Base-by-base conservation (phyloP, 495 filamentous ascomycete species). In the Sabuloglossum arenarium region DNA sequence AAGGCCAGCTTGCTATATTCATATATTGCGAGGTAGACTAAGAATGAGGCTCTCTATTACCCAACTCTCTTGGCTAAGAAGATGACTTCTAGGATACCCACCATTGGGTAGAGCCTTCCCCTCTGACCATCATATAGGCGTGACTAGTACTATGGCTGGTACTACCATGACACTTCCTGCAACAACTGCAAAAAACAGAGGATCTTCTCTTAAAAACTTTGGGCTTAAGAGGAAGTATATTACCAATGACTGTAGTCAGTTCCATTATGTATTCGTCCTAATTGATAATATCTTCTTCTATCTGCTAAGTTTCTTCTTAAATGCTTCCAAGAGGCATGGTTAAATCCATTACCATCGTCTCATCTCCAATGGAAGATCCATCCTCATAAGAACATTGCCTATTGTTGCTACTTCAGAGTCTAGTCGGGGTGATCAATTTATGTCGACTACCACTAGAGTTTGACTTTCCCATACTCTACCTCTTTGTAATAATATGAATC, bases 221-320 rank as follows among this genome's bases (percentile, higher is more conserved):
- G 24, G 67, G 62, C 46, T 65, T 63, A 31, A 53, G 19, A 11
- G 61, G 58, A 29, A 66, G 55, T 53, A 82, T 86, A 23, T 78
- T 77, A 52, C 87, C 86, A 49, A 88, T 70, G n/a, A 61, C 58
- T 12, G 62, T 61, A 16, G 54, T 56, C 2, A 56, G 43, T 19
- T 56, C 54, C 85, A 89, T 88, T 64, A 86, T 75, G 29, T 86
- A 83, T 56, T 84, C 81, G 37, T 76, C 74, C 19, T 65, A 63
- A 16, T 72, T 43, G 39, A 55, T 43, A 27, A 24, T 49, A 10
- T 37, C 34, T 25, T 12, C 53, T 9, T 37, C 46, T 11, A 25
- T 19, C 14, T 58, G 54, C 52, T 54, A 51, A 12, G 25, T 6
- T 21, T 28, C 12, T 39, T 37, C 50, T n/a, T 55, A 60, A n/a